Evolutionary conservation across 1,139 yeast species (phyloP), one percentile per base, ranked within the genome.

Genomic region (Candida freyschussii): DNA sequence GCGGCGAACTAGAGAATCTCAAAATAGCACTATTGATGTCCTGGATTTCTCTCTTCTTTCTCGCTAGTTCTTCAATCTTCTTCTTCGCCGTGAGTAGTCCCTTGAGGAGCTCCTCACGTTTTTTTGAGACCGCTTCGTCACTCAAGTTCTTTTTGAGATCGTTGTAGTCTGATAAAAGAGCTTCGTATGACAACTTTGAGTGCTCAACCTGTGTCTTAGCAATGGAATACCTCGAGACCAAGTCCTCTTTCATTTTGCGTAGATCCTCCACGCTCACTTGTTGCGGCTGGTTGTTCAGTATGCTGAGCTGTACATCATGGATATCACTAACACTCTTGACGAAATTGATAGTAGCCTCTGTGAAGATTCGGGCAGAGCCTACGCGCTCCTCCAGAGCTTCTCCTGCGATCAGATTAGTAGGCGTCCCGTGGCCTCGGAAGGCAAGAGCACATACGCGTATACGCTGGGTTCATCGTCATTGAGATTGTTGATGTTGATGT

Each of bases 1-100:
- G 26, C 14, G 27, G 29, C 3, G 12, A 4, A 4, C 19, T 11
- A 4, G 23, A 21, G 23, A 44, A 44, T 3, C 19, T 12, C 2
- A 21, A 27, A 25, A 44, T 44, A 6, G 27, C 31, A 7, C 21
- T 27, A 26, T 47, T 47, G 23, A 47, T 29, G 2, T 39, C 44
- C 9, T 22, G 28, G 6, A 47, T 32, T 18, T 45, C 50, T 7
- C 15, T 16, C 18, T 34, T 35, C 32, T 41, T 44, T 25, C 26
- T 40, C n/a, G 31, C 26, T 6, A 46, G 31, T 24, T 43, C 43
- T 7, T 40, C 43, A 6, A 36, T 33, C 12, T 30, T 32, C 28
- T 30, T 36, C 28, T 33, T 37, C 4, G 37, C 21, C 5, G 27
- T 19, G 22, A 41, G 23, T n/a, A 36, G 19, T 7, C 26, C 29